Base-by-base conservation (phyloP, 2,329 filamentous ascomycete species). In the Colletotrichum sp. region DNA sequence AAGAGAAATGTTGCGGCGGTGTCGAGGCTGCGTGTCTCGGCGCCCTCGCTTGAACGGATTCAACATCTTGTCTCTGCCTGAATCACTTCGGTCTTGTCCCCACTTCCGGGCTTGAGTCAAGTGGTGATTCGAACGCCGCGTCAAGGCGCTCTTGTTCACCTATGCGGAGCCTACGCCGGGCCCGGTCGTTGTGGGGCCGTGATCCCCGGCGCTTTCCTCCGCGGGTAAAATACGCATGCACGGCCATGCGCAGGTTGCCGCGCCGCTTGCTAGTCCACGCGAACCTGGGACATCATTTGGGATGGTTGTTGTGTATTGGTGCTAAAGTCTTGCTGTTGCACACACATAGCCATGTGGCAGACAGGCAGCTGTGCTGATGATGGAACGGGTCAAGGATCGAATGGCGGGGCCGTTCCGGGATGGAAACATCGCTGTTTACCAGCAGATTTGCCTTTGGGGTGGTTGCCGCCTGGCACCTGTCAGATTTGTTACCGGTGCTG, bases 401-500 rank as follows among this genome's bases (percentile, higher is more conserved):
- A 73, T 64, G 73, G 69, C 69, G 67, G 63, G 73, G 16, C 32
- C 63, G 30, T 68, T 64, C 63, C 12, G 21, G 44, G 63, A 64
- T 6, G 63, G 12, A 63, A 68, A 55, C 69, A 64, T 64, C 12
- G 5, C 28, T 67, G 44, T 34, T 12, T 18, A 36, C 8, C 12
- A 39, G 32, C 28, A 18, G 6, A 13, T 9, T 60, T 21, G 10
- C 12, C n/a, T 52, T 52, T 13, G 10, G n/a, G 18, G 34, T 5
- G 44, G 21, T 28, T 21, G 24, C n/a, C n/a, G n/a, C 36, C 15
- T 26, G 24, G 10, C 16, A 16, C 8, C 4, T 39, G 15, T 72
- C n/a, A 28, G n/a, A 13, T 12, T n/a, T 44, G 6, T 55, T 32
- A 21, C 68, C 57, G 8, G 21, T 52, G 24, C 44, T 72, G n/a